Evolutionary conservation across 2,329 filamentous ascomycete species (phyloP), one percentile per base, ranked within the genome.

Genomic region (Penicillium sp.): DNA sequence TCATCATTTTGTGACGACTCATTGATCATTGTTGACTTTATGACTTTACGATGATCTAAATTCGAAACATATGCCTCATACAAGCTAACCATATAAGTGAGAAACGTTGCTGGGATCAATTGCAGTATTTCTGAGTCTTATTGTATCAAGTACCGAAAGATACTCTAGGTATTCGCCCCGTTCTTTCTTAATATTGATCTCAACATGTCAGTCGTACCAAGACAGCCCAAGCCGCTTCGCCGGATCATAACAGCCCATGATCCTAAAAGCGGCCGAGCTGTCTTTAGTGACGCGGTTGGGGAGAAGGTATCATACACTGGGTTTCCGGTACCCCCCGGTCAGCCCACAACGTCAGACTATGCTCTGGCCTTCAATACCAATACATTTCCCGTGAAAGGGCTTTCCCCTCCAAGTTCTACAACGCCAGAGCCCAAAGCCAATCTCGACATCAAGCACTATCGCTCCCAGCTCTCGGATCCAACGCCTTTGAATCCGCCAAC

Each of bases 351-450:
- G 1, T 56, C 56, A 43, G 53, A 54, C 47, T 58, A 58, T 58
- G 56, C 56, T 51, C 44, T 58, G 20, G 56, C 54, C 47, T 58
- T 41, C 9, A 58, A 53, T 23, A 45, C 1, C 15, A n/a, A n/a
- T n/a, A 56, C 56, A 42, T 58, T 58, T 46, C 56, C 56, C 20
- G 56, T 58, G 31, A 29, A 58, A 46, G 56, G 56, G 50, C 47
- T 56, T 46, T 58, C 56, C 22, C 56, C 56, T 54, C 47, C 54
- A 40, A 51, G 8, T 47, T 56, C 53, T 54, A 41, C 47, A 53
- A 56, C 14, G 15, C 53, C 53, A 23, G 53, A 56, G 29, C 35
- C 54, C 35, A 54, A 56, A 49, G 53, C 53, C 37, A 54, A 58
- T 43, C 50, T 54, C 20, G 56, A 58, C 47, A 54, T 58, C 27